Evolutionary conservation across 106 monocot genomes (phyloP), one percentile per base, ranked within the genome.

Genomic region (Dioscorea dumetorum): DNA sequence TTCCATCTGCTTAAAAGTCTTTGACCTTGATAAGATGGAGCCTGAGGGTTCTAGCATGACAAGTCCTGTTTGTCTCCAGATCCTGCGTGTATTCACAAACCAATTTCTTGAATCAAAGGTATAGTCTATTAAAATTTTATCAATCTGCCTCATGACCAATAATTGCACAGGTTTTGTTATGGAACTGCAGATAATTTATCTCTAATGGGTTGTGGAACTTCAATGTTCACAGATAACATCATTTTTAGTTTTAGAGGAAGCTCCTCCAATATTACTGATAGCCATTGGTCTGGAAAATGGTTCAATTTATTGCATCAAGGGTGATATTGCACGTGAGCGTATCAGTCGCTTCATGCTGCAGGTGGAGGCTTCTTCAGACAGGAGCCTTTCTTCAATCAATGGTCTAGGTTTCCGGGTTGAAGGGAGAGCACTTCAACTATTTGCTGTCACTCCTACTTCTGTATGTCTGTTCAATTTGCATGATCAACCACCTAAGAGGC

Each of bases 221-320:
- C 41, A 41, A 41, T 41, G 41, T 41, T 12, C 79, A 68, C 91
- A 97, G 95, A 87, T 97, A 57, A 97, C 91, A 22, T 91, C 91
- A 63, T 91, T 97, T 80, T 65, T 80, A 73, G 91, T 97, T 78
- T 84, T 91, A 4, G 95, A 97, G 76, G 95, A 97, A 76, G 86
- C 91, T 63, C 88, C 95, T 58, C 95, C 95, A 9, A 86, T 86
- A 84, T 65, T 97, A 24, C 62, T 89, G 19, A 87, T 97, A 4
- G 73, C 89, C 10, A 84, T 97, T 59, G 95, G 91, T 57, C 62
- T 97, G 57, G 95, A 97, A 28, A 86, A 71, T 49, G 95, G 95
- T 70, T 88, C 76, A 16, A 82, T 97, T 70, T 97, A 97, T 74
- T 97, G 95, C 83, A 97, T 97, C 66, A 84, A 91, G 74, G 95